Percentiles rank a stretch among this genome's conserved stretches.
phyloP scores from a whole-genome alignment of 2,329 filamentous ascomycete species.

The Botrytis galanthina region DNA sequence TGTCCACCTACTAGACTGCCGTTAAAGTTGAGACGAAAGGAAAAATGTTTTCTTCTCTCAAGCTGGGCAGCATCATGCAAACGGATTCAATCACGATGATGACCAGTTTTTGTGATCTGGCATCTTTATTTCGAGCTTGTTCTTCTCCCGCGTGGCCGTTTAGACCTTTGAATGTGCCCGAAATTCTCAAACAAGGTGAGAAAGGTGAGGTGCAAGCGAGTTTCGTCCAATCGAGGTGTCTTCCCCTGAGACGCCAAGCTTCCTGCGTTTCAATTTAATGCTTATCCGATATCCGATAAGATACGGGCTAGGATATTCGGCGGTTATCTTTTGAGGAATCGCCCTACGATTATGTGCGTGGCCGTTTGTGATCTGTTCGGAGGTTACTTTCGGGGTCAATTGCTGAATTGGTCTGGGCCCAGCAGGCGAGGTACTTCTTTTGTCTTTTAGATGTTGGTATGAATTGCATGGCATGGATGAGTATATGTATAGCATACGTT shows the following conservation, averaged over 20 bases:
- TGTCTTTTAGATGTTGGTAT: neutral
- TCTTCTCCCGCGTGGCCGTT: neutral
- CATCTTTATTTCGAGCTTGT: neutral
- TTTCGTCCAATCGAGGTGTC: constrained; percentile 37
- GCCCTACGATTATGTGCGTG: neutral
- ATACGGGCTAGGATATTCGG: constrained; percentile 23
- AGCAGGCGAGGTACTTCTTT: neutral
- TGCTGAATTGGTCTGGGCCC: neutral
- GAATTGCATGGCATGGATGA: neutral
- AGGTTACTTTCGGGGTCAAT: constrained; percentile 4
- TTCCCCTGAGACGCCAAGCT: constrained; percentile 35
- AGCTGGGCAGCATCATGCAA: constrained; percentile 5
- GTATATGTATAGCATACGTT: constrained; percentile 9
- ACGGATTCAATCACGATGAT: neutral
- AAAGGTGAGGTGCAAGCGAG: constrained; percentile 43
- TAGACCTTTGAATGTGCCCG: neutral
- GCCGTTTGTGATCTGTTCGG: constrained; percentile 2
- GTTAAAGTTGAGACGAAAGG: neutral
- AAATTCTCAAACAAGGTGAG: constrained; percentile 35
- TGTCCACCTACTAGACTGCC: neutral
- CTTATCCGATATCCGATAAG: constrained; percentile 20
- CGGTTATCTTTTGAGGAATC: neutral
- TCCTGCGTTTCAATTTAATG: constrained; percentile 27
- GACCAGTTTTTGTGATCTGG: neutral
- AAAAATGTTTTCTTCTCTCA: neutral